phyloP scores from a whole-genome alignment of 495 filamentous ascomycete species.

The Neurospora sp. region DNA sequence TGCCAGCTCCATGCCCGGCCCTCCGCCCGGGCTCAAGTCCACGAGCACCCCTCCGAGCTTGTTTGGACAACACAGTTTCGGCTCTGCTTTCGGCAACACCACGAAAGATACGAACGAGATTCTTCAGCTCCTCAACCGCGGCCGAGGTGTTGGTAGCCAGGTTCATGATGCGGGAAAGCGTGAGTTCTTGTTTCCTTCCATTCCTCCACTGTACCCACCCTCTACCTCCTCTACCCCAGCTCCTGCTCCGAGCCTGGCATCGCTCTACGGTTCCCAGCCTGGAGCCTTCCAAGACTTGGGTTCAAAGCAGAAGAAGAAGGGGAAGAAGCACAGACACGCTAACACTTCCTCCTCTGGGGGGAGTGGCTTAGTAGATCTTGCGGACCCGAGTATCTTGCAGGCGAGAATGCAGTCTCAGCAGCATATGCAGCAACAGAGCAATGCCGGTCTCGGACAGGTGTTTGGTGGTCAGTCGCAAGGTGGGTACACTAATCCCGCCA shows the following conservation, averaged over 20 bases:
- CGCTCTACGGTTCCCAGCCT: slow-evolving; percentile 80
- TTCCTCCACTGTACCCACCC: slow-evolving; percentile 67
- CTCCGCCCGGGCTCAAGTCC: slow-evolving; percentile 90
- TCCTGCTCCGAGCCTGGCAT: slow-evolving; percentile 77
- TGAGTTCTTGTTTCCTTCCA: slow-evolving; percentile 75
- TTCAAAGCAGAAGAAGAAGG: slow-evolving; percentile 98
- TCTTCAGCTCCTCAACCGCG: slow-evolving; percentile 67
- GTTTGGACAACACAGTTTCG: slow-evolving; percentile 65
- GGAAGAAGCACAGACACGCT: slow-evolving; percentile 99
- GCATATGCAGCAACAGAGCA: slow-evolving; percentile 67
- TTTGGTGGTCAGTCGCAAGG: slow-evolving; percentile 91
- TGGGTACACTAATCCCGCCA: slow-evolving; percentile 89
- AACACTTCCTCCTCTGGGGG: slow-evolving; percentile 99
- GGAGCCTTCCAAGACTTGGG: slow-evolving; percentile 75
- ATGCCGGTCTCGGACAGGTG: slow-evolving; percentile 75
- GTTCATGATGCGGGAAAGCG: slow-evolving; percentile 80
- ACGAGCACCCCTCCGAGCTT: slow-evolving; percentile 84
- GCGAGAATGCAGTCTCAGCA: slow-evolving; percentile 85
- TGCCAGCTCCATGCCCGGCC: slow-evolving; percentile 66
- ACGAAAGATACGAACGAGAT: slow-evolving; percentile 68
- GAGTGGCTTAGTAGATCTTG: slow-evolving; percentile 97
- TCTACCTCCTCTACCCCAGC: slow-evolving; percentile 75
- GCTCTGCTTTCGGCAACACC: slow-evolving; percentile 43
- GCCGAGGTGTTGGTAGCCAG: slow-evolving; percentile 48
- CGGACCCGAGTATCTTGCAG: slow-evolving; percentile 98